Base-by-base conservation (phyloP, 192 early-diverging fungal genomes). In the Chytriomyces hyalinus region DNA sequence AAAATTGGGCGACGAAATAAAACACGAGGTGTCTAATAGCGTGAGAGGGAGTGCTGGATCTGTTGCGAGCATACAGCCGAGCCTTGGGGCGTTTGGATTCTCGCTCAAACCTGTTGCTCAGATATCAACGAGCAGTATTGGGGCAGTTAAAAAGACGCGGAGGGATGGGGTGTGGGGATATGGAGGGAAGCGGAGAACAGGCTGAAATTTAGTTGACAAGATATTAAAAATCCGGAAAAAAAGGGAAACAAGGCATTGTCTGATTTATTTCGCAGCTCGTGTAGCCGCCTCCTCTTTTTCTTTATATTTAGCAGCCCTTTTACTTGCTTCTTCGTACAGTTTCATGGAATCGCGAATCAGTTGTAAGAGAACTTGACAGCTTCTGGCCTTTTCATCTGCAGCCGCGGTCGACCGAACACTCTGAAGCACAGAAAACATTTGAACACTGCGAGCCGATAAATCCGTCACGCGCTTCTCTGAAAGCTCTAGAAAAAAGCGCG, bases 361-460 rank as follows among this genome's bases (percentile, higher is more conserved):
- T 61, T 60, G 20, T n/a, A 73, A 22, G 9, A 73, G 53, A 22
- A 62, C 46, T 26, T 73, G 71, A 63, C 71, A 73, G 17, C 62
- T 73, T 36, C 24, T 15, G 6, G 71, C 71, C 15, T 62, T 73
- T 45, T 61, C 71, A 44, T 73, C 71, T 2, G 53, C 15, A n/a
- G 53, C 11, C 51, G 51, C 53, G n/a, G 36, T 70, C 13, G 71
- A 28, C 4, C 71, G 71, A 60, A 73, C 71, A 22, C 46, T 49
- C 26, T 73, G 71, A 15, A 73, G 71, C 6, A 73, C 61, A 10
- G 71, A 73, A 46, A 73, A 49, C 71, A 73, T 73, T 73, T 73
- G 71, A 9, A 62, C 26, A 45, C 22, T 49, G 3, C 71, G 71
- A 15, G 71, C 28, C 1, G 71, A 60, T 10, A 73, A 17, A 26